Percentiles rank a stretch among this genome's conserved stretches.
Evolutionary conservation across 495 filamentous ascomycete species (phyloP).

Genomic region (Penicillium longicatenatum): DNA sequence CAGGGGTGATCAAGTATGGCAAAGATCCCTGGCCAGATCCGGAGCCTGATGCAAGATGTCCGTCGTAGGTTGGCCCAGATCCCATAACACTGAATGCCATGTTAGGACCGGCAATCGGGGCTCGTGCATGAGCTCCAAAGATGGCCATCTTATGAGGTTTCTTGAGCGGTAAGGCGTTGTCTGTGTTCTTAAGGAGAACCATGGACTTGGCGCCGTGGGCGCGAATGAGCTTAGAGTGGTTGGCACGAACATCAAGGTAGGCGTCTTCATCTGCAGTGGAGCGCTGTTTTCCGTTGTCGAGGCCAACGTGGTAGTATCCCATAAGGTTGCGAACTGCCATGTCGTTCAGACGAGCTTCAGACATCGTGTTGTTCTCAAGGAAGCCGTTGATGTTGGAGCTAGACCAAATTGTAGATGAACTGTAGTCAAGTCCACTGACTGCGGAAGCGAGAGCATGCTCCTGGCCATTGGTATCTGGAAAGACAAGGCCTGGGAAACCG

Average conservation of each 20-base stretch:
- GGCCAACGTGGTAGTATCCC: constrained; percentile 51
- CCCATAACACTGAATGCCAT: constrained; percentile 34
- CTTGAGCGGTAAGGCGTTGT: constrained; percentile 55
- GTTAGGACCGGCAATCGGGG: constrained; percentile 67
- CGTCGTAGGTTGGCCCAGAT: constrained; percentile 43
- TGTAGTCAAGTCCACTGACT: constrained; percentile 21
- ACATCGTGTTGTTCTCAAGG: constrained; percentile 49
- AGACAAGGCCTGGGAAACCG: constrained; percentile 53
- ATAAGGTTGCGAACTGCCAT: constrained; percentile 57
- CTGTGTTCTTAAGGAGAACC: constrained; percentile 62
- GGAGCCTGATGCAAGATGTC: constrained; percentile 19
- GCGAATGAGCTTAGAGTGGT: constrained; percentile 54
- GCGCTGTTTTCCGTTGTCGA: constrained; percentile 58
- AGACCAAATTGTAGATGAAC: constrained; percentile 23
- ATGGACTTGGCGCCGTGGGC: constrained; percentile 55
- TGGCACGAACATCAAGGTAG: constrained; percentile 61
- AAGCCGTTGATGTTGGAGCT: constrained; percentile 23
- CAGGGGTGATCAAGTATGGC: constrained; percentile 55
- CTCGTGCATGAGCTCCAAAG: constrained; percentile 63
- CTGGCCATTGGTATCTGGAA: constrained; percentile 56
- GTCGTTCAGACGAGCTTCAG: constrained; percentile 50
- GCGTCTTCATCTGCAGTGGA: constrained; percentile 56
- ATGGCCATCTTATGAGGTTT: constrained; percentile 55
- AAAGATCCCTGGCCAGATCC: constrained; percentile 38
- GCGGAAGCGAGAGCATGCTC: constrained; percentile 42